Conservation (phyloP, 371 early-diverging fungal genomes). For the Nematocida sp. region DNA sequence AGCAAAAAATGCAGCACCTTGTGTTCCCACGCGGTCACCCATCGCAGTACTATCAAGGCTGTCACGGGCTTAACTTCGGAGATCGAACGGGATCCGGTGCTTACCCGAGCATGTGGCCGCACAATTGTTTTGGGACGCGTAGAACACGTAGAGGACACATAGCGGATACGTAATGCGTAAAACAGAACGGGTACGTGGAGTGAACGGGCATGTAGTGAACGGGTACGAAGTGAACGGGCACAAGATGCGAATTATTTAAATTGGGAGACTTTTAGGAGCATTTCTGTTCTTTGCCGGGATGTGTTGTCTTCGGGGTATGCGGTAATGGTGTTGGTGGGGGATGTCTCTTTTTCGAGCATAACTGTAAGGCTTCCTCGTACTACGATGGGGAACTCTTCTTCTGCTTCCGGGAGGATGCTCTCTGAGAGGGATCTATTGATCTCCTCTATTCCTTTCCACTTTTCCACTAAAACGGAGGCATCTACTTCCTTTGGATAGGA, state of each 20-base stretch:
- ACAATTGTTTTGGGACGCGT: no score
- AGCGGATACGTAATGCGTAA: no score
- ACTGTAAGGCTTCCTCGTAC: slow-evolving; percentile 29
- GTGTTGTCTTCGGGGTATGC: neutral
- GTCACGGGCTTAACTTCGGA: slow-evolving; percentile 55
- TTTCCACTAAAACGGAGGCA: slow-evolving; percentile 58
- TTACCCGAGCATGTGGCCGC: slow-evolving; percentile 50
- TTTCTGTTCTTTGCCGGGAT: slow-evolving; percentile 36
- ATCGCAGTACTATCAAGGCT: slow-evolving; percentile 53
- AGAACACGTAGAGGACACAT: no score
- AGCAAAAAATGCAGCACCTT: slow-evolving; percentile 43
- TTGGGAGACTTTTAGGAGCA: slow-evolving; percentile 40
- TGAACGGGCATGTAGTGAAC: no score
- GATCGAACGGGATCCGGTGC: slow-evolving; percentile 53
- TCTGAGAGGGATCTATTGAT: slow-evolving; percentile 14
- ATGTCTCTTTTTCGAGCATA: neutral
- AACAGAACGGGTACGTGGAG: no score
- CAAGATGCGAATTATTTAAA: slow-evolving; percentile 24
- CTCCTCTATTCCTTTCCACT: slow-evolving; percentile 56
- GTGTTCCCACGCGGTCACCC: slow-evolving; percentile 55
- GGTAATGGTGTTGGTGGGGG: neutral
- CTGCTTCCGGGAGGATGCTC: neutral
- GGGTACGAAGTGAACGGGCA: no score
- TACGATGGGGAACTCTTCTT: neutral
- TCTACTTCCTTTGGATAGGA: slow-evolving; percentile 60